Evolutionary conservation across 2,329 filamentous ascomycete genomes (phyloP).

Genomic region (Fusarium poae): DNA sequence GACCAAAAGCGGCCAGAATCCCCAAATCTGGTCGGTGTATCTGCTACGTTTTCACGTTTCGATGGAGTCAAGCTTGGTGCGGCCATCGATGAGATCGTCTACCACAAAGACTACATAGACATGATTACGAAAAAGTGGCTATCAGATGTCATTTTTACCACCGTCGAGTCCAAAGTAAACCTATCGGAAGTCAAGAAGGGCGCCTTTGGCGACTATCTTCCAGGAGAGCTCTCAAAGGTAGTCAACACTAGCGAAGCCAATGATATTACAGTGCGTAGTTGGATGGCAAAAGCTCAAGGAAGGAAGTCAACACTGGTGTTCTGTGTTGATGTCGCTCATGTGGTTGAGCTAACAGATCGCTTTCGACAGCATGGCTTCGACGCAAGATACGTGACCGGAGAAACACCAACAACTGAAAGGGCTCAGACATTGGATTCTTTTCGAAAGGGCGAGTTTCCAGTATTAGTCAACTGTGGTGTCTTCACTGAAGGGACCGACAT

Average conservation of each 20-base stretch:
- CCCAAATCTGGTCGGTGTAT: constrained; percentile 87
- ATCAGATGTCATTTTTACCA: constrained; percentile 92
- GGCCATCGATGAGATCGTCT: constrained; percentile 95
- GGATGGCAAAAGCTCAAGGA: constrained; percentile 79
- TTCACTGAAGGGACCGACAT: constrained; percentile 99
- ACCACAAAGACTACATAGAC: constrained; percentile 80
- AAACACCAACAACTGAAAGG: constrained; percentile 78
- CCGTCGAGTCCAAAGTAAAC: constrained; percentile 85
- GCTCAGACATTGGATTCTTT: constrained; percentile 81
- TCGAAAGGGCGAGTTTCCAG: constrained; percentile 80
- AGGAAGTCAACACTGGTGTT: constrained; percentile 92
- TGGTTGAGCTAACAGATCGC: constrained; percentile 76
- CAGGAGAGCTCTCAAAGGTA: constrained; percentile 79
- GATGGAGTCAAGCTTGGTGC: constrained; percentile 86
- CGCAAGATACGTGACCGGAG: constrained; percentile 87
- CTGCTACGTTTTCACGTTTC: constrained; percentile 81
- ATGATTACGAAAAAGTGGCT: constrained; percentile 92
- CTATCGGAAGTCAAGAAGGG: constrained; percentile 76
- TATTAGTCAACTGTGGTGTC: constrained; percentile 93
- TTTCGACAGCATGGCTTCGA: constrained; percentile 86
- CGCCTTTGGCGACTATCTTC: constrained; percentile 79
- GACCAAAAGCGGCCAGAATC: constrained; percentile 57
- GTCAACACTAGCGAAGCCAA: constrained; percentile 89
- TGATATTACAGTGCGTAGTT: constrained; percentile 85
- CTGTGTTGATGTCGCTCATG: constrained; percentile 90